Evolutionary conservation across 768 basidiomycete species (phyloP).

Genomic region (Pleurotus tuoliensis): DNA sequence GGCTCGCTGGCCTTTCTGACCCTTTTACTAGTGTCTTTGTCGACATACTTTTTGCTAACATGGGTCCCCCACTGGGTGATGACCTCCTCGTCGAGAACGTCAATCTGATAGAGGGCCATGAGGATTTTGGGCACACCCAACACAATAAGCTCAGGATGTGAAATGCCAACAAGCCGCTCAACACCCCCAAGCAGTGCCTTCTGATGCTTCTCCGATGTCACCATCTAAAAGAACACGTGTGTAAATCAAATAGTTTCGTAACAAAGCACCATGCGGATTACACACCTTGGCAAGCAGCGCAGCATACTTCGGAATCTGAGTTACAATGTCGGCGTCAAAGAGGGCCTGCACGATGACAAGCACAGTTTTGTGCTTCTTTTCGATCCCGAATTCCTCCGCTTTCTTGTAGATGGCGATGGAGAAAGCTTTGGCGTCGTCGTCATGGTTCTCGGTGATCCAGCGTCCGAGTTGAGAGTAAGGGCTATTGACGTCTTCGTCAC

Average conservation of each 20-base stretch:
- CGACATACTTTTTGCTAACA: constrained; percentile 94
- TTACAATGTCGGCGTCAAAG: constrained; percentile 70
- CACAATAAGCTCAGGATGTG: constrained; percentile 54
- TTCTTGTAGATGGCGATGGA: constrained; percentile 79
- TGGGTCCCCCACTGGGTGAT: constrained; percentile 93
- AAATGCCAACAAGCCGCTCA: constrained; percentile 78
- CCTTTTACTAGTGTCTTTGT: constrained; percentile 92
- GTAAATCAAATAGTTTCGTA: not conserved
- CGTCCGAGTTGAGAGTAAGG: constrained; percentile 80
- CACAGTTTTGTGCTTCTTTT: constrained; percentile 91
- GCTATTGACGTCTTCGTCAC: constrained; percentile 82
- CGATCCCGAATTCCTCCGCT: constrained; percentile 86
- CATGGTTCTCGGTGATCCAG: constrained; percentile 72
- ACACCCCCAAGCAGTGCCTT: constrained; percentile 92
- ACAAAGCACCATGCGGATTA: constrained; percentile 6
- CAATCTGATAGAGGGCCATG: constrained; percentile 91
- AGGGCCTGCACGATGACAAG: constrained; percentile 80
- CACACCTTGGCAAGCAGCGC: constrained; percentile 75
- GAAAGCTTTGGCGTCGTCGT: constrained; percentile 43
- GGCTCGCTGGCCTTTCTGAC: constrained; percentile 94
- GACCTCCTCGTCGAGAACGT: constrained; percentile 89
- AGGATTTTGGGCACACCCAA: constrained; percentile 81
- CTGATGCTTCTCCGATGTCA: constrained; percentile 91
- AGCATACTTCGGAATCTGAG: constrained; percentile 61
- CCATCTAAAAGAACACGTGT: constrained; percentile 49